phyloP scores from a whole-genome alignment of 805 yeast genomes.

The Candida bentonensis region DNA sequence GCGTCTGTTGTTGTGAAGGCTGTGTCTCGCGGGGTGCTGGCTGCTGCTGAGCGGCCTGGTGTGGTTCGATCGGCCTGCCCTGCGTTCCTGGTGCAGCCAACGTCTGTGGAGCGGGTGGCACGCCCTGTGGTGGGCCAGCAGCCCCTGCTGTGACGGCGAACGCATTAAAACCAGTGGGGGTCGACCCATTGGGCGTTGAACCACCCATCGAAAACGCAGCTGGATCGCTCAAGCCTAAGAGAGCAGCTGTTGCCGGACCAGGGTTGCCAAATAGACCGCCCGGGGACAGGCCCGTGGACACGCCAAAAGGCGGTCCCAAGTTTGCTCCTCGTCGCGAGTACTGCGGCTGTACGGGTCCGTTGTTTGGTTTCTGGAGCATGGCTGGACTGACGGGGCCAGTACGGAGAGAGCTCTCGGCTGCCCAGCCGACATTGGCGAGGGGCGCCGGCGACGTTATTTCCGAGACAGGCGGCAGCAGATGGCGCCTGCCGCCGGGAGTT shows the following conservation, averaged over 20 bases:
- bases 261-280: slow-evolving; percentile 25
- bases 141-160: neutral
- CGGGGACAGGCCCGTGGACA: slow-evolving; percentile 30
- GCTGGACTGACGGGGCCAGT: slow-evolving; percentile 26
- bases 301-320: neutral
- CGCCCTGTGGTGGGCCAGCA: too few species aligned
- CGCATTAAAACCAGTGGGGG: slow-evolving; percentile 2
- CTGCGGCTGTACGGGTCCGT: neutral
- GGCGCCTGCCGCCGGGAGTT: slow-evolving; percentile 15
- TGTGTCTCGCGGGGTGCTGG: too few species aligned
- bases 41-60: too few species aligned
- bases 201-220: slow-evolving; percentile 9
- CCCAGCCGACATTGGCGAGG: slow-evolving; percentile 9
- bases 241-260: slow-evolving; percentile 22
- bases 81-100: too few species aligned
- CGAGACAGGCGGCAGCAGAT: slow-evolving; percentile 16
- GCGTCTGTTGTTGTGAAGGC: too few species aligned
- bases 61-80: too few species aligned
- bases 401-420: slow-evolving; percentile 12
- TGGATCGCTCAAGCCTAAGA: slow-evolving; percentile 28
- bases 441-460: slow-evolving; percentile 16
- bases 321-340: neutral
- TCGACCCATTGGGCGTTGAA: too few species aligned
- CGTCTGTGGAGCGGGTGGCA: too few species aligned
- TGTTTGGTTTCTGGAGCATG: slow-evolving; percentile 13